A percentile compares a stretch with the other conserved stretches of the same genome.
Evolutionary conservation across 495 filamentous ascomycete species (phyloP).

Genomic region (Daldinia decipiens): DNA sequence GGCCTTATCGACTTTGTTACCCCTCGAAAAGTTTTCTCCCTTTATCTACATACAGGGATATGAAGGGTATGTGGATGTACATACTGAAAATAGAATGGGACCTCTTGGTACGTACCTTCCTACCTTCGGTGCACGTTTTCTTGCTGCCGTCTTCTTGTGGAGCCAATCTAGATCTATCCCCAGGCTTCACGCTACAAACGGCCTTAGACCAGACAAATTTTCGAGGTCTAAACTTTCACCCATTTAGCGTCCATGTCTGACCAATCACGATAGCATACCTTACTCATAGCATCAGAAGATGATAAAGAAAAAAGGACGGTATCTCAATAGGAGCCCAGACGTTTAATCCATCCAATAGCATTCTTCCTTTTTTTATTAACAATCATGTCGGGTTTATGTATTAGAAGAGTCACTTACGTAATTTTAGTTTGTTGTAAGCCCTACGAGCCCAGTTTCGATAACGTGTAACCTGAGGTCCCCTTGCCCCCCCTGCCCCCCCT

Average conservation of each 20-base stretch:
- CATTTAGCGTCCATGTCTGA: not conserved
- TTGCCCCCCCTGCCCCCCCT: no score
- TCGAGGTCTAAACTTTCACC: not conserved
- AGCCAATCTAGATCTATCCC: conserved; percentile 32
- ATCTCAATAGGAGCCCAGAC: no score
- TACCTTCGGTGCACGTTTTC: conserved; percentile 20
- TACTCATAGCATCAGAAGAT: no score
- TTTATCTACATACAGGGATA: conserved; percentile 32
- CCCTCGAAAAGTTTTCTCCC: conserved; percentile 39
- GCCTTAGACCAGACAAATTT: not conserved
- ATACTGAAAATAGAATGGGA: not conserved
- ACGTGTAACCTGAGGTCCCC: no score
- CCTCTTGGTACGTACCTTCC: conserved; percentile 24
- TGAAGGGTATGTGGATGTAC: conserved; percentile 14
- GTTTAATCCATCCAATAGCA: no score
- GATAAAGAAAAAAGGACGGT: no score
- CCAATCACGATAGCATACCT: not conserved
- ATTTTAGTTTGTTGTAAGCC: no score
- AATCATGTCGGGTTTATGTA: no score
- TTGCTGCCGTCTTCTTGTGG: conserved; percentile 26
- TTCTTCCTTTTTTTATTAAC: no score
- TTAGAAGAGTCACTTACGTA: no score
- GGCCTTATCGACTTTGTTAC: conserved; percentile 33
- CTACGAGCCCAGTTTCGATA: no score
- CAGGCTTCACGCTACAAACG: conserved; percentile 7